Base-by-base conservation (phyloP, 2,329 filamentous ascomycete genomes). In the Sporothrix brasiliensis region DNA sequence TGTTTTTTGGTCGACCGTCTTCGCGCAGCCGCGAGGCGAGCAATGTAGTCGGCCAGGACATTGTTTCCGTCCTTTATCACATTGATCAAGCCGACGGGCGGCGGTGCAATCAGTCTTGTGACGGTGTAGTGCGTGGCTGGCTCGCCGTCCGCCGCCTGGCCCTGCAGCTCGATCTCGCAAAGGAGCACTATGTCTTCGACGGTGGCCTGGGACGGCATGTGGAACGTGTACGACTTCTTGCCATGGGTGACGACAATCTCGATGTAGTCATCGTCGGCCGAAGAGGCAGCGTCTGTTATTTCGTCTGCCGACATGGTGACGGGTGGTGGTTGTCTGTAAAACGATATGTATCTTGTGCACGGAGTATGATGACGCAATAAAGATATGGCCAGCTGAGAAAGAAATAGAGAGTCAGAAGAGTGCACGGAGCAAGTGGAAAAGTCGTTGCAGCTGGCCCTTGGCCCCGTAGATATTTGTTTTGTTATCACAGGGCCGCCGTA, bases 61-160 rank as follows among this genome's bases (percentile, higher is more conserved):
- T 74, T 70, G 60, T 69, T n/a, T 68, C 70, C 70, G 71, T 79
- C 75, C 11, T 75, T 72, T 67, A 69, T 69, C 60, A 74, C 73
- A 41, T 76, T 75, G 61, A 79, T 74, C 52, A 80, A 72, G 7
- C 75, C 74, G 4, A 73, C 56, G 0, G 75, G 75, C 6, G 73
- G 74, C n/a, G 75, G 73, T 1, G 73, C 75, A 27, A 77, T 74
- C 65, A 77, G 75, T 68, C 75, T 77, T 70, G 74, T 73, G 44
- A 73, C 73, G 30, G 72, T 68, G 72, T 75, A 76, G 67, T 76
- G 73, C 21, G 73, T 73, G 11, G 65, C 14, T 1, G 56, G 39
- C 58, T 47, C n/a, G 10, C 39, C 58, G n/a, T 61, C 50, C 27
- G 61, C 41, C 10, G 24, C n/a, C 5, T 58, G 16, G 27, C 56